These are phyloP conservation scores for Globisporangium nodosum DNA, from an alignment of 352 stramenopile species.

Conservation along the genomic window DNA sequence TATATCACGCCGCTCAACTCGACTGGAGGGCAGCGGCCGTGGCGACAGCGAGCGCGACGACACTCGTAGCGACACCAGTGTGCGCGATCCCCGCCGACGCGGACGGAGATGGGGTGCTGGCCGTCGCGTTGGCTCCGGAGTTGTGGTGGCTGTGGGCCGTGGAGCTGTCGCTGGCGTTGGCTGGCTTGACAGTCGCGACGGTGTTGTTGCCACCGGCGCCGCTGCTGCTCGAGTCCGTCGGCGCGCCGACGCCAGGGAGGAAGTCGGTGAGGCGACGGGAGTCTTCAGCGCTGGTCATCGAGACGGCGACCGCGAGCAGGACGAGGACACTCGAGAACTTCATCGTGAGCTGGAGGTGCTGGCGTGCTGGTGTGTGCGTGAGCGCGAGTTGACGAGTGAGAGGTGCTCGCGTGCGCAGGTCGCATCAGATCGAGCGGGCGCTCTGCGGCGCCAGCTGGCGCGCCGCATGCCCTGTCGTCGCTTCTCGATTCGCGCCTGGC, in stretches of 20 bases:
- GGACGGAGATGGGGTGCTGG: constrained; percentile 9
- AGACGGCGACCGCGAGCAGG: constrained; percentile 3
- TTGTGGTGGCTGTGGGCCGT: constrained; percentile 6
- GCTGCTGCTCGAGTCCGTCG: constrained; percentile 9
- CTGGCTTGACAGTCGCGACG: constrained; percentile 1
- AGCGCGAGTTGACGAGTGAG: constrained; percentile 8
- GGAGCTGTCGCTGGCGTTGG: constrained; percentile 5
- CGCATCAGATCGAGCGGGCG: background rate
- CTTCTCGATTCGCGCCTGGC: background rate
- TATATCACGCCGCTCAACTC: too few species aligned
- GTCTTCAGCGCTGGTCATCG: background rate
- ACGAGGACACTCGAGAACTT: constrained; percentile 7
- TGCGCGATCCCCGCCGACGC: constrained; percentile 1
- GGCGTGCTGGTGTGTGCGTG: background rate
- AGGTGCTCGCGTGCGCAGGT: background rate
- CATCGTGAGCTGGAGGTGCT: background rate
- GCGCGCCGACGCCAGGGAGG: constrained; percentile 8
- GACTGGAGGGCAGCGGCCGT: constrained; percentile 12
- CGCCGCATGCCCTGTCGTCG: too few species aligned
- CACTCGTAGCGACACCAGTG: constrained; percentile 12
- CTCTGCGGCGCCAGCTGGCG: background rate
- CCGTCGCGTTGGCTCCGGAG: constrained; percentile 13
- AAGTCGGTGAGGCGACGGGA: constrained; percentile 6
- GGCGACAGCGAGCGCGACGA: constrained; percentile 20
- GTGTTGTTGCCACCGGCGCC: constrained; percentile 10